Base-by-base conservation (phyloP, 2,329 filamentous ascomycete genomes). In the Trichophyton benhamiae region DNA sequence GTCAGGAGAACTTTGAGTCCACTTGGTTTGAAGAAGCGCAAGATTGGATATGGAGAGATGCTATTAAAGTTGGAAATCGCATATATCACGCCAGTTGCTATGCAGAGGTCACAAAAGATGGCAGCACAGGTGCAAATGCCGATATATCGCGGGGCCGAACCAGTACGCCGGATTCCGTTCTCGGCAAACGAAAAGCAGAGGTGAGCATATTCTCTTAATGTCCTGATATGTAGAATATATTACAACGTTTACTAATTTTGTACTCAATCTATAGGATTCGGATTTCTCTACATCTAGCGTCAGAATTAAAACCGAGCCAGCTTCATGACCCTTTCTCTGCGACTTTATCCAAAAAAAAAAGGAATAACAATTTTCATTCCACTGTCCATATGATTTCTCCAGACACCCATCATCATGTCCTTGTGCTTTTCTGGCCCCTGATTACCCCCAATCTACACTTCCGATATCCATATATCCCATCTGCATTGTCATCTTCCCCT, bases 1-100 rank as follows among this genome's bases (percentile, higher is more conserved):
- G 94, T 72, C 91, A 96, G 72, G 94, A 99, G 72, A 87, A 88
- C 66, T 97, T 99, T 68, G 88, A 95, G 75, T 90, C 88, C 66
- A 87, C 88, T 66, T 97, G 91, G 87, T 85, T 92, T 5, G 90
- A 95, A 68, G 90, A 95, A 65, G 88, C 88, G 17, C 91, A 97
- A 74, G 92, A 99, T 70, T 97, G 91, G 82, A 92, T 99, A 46
- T 97, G 94, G 89, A 87, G 90, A 73, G 92, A 99, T 73, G 89
- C 92, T 0, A 80, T 88, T 58, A 82, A 87, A 65, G 83, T 95
- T 33, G 88, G 88, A 41, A 84, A 82, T 61, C 85, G 89, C 65
- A 87, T 94, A 15, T 97, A 90, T 69, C 94, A 99, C 73, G 90
- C 87, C 9, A 95, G 86, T 60, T 99, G 94, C 72, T 89, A 92